Evolutionary conservation across 495 filamentous ascomycete species (phyloP).

Genomic region (Penicillium mononematosum): DNA sequence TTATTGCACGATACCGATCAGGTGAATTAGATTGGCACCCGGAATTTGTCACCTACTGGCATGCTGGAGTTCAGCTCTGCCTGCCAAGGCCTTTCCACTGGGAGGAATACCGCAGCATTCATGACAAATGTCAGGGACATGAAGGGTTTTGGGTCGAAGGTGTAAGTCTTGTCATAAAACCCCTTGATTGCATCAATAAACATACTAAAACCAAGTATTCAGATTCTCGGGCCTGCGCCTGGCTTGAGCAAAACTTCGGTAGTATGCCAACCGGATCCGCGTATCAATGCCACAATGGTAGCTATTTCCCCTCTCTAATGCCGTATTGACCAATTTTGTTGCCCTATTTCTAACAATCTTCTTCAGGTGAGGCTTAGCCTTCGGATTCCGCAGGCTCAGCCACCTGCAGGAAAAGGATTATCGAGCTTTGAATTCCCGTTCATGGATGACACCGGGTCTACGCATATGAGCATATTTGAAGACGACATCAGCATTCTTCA

Average conservation of each 20-base stretch:
- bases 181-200: not conserved
- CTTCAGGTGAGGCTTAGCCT: not conserved
- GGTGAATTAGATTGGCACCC: not conserved
- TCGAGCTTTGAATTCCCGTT: not conserved
- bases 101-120: slow-evolving; percentile 4
- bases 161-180: slow-evolving; percentile 2
- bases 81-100: slow-evolving; percentile 6
- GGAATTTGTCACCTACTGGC: slow-evolving; percentile 14
- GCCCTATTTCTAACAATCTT: not conserved
- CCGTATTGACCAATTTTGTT: not conserved
- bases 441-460: not conserved
- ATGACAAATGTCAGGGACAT: not conserved
- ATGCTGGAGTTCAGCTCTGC: slow-evolving; percentile 3
- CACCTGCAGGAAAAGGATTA: not conserved
- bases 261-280: not conserved
- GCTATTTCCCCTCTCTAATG: not conserved
- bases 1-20: not conserved
- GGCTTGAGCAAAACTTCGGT: not conserved
- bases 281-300: not conserved
- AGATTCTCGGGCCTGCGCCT: not conserved
- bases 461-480: not conserved
- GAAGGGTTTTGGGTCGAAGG: slow-evolving; percentile 14
- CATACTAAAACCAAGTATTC: not conserved
- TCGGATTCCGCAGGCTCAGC: not conserved
- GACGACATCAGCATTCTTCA: not conserved